Percentiles rank a stretch among this genome's conserved stretches.
These are phyloP conservation scores for Trichophyton simii DNA, from an alignment of 2,329 filamentous ascomycete species.

Conservation along the genomic window DNA sequence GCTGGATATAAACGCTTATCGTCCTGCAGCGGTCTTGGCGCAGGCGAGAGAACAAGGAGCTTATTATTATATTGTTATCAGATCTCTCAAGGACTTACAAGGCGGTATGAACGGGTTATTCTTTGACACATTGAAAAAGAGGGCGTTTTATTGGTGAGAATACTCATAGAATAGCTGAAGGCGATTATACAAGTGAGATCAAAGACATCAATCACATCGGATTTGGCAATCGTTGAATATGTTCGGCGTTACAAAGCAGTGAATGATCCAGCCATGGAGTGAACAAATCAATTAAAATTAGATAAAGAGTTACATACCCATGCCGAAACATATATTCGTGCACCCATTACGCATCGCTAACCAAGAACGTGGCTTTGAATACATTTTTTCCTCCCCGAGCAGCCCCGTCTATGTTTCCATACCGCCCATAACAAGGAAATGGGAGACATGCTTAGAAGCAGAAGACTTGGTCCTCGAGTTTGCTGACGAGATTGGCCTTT, in stretches of 20 bases:
- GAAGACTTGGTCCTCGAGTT: constrained; percentile 96
- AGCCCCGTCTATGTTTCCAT: neutral
- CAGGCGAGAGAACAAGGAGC: neutral
- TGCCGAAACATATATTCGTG: neutral
- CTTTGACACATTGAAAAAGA: neutral
- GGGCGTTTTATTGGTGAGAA: too few relatives aligned
- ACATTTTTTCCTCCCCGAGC: neutral
- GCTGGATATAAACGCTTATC: neutral
- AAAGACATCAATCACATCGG: too few relatives aligned
- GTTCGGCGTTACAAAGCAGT: neutral
- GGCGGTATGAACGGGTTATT: neutral
- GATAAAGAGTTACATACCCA: neutral
- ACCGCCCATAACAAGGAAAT: neutral
- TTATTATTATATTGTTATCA: neutral
- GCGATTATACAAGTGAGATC: too few relatives aligned
- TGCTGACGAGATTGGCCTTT: constrained; percentile 90
- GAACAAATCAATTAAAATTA: neutral
- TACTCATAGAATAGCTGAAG: too few relatives aligned
- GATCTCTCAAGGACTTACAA: neutral
- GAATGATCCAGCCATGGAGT: neutral
- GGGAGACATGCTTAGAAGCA: constrained; percentile 55
- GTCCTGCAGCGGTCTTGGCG: neutral
- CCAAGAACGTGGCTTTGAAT: neutral
- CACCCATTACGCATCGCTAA: neutral
- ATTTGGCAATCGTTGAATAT: neutral